Evolutionary conservation across 495 filamentous ascomycete genomes (phyloP).

Genomic region (Pyronema domesticum): DNA sequence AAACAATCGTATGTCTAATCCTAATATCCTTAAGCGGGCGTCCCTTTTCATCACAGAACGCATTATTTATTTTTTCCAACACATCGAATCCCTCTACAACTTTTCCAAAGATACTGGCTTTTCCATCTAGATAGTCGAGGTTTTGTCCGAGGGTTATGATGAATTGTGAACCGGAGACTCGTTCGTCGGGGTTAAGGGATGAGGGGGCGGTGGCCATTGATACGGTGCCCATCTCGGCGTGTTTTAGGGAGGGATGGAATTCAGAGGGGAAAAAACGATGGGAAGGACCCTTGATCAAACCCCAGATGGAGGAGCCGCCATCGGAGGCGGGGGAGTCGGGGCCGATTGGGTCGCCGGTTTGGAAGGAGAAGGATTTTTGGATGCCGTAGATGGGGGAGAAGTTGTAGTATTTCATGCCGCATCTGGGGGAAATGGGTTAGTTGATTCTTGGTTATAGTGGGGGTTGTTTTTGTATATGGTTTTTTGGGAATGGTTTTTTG

Average conservation of each 20-base stretch:
- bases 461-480: constrained; percentile 5
- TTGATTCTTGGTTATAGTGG: constrained; percentile 7
- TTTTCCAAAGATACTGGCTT: constrained; percentile 83
- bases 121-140: constrained; percentile 74
- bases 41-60: constrained; percentile 68
- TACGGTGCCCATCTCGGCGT: constrained; percentile 71
- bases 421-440: constrained; percentile 26
- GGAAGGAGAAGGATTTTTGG: constrained; percentile 83
- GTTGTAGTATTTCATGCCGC: constrained; percentile 97
- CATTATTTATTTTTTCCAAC: constrained; percentile 79
- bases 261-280: constrained; percentile 68
- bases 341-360: constrained; percentile 83
- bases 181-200: constrained; percentile 57
- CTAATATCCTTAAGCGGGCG: constrained; percentile 80
- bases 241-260: constrained; percentile 67
- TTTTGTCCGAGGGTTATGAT: constrained; percentile 74
- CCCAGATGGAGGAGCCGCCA: constrained; percentile 87
- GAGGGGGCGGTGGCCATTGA: constrained; percentile 82
- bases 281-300: constrained; percentile 49
- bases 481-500: constrained; percentile 4
- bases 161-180: constrained; percentile 74
- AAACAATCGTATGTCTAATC: constrained; percentile 72
- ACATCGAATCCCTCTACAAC: constrained; percentile 87
- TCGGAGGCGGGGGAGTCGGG: constrained; percentile 65
- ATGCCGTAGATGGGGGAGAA: constrained; percentile 76